Base-by-base conservation (phyloP, 768 basidiomycete genomes). In the Mycena galericulata region DNA sequence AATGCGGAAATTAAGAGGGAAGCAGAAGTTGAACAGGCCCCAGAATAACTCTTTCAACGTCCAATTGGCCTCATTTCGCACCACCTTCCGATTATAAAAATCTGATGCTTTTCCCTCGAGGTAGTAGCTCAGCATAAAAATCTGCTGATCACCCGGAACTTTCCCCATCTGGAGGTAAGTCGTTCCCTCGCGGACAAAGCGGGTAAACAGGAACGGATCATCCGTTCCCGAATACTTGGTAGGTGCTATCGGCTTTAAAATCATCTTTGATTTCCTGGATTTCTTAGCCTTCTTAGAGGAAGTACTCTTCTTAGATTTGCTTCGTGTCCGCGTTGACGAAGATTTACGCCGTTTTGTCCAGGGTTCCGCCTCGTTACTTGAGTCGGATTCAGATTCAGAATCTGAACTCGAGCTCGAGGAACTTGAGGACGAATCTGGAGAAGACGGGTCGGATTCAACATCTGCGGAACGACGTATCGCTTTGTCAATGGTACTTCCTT, bases 121-220 rank as follows among this genome's bases (percentile, higher is more conserved):
- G 18, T 29, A 45, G 29, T 58, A 58, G 6, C 5, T 24, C 24
- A 58, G 24, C 11, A 43, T 11, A 18, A 58, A 43, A 3, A 58
- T 20, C 40, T 58, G 38, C 11, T 45, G 22, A 15, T 58, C 27
- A 17, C 2, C 29, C 12, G 38, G 24, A 4, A 58, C 56, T 6
- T n/a, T 36, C 5, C 56, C 56, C 24, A 30, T 30, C 20, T 27
- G 40, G 2, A 58, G 12, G n/a, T 45, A 43, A 34, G 56, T 36
- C 27, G 56, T 34, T n/a, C 29, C 56, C 26, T 58, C 56, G 26
- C 41, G 56, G 12, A 58, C 41, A 30, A 58, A 58, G 26, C 29
- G 36, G 10, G n/a, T 22, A n/a, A 27, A 58, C 5, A 14, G 10
- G 18, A 7, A 18, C 11, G 41, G 12, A 20, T 58, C 24, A 9